Conservation (phyloP, 2,329 filamentous ascomycete species). For the Ceratocystis diversiconidia region DNA sequence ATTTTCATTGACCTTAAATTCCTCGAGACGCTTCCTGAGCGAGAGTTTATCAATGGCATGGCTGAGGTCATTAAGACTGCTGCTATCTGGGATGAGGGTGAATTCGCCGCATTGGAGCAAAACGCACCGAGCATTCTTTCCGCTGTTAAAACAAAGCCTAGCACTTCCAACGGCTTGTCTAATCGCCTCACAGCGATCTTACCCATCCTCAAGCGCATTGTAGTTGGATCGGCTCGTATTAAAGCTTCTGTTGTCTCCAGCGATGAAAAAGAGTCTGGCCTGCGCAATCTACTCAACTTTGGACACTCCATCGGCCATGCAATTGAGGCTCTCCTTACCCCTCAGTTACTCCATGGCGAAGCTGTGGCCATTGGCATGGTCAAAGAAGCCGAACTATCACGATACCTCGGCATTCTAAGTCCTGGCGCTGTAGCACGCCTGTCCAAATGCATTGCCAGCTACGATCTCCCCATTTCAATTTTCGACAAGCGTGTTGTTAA, state of each 20-base stretch:
- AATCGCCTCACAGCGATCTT: constrained; percentile 55
- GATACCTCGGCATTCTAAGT: constrained; percentile 71
- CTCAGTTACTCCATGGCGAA: constrained; percentile 89
- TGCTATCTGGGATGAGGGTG: constrained; percentile 81
- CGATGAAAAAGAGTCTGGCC: constrained; percentile 84
- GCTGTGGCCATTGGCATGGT: constrained; percentile 97
- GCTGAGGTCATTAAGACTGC: constrained; percentile 96
- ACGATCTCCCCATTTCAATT: constrained; percentile 73
- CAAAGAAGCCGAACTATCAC: constrained; percentile 86
- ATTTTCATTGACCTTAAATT: constrained; percentile 93
- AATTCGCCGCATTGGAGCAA: constrained; percentile 72
- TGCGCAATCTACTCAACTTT: constrained; percentile 92
- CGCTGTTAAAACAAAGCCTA: constrained; percentile 27
- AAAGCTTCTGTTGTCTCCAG: constrained; percentile 90
- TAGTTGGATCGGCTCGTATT: constrained; percentile 78
- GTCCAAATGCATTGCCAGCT: constrained; percentile 87
- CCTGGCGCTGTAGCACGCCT: constrained; percentile 80
- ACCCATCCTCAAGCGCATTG: constrained; percentile 58
- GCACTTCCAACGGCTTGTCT: constrained; percentile 22
- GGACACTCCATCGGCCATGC: constrained; percentile 97
- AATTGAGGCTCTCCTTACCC: constrained; percentile 86
- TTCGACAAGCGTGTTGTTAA: constrained; percentile 70
- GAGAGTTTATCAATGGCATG: constrained; percentile 98
- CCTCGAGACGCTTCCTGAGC: constrained; percentile 72
- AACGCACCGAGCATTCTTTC: constrained; percentile 61